Percentiles rank a stretch among this genome's conserved stretches.
Conservation (phyloP, 2,329 filamentous ascomycete genomes). For the Exserohilum turcica region DNA sequence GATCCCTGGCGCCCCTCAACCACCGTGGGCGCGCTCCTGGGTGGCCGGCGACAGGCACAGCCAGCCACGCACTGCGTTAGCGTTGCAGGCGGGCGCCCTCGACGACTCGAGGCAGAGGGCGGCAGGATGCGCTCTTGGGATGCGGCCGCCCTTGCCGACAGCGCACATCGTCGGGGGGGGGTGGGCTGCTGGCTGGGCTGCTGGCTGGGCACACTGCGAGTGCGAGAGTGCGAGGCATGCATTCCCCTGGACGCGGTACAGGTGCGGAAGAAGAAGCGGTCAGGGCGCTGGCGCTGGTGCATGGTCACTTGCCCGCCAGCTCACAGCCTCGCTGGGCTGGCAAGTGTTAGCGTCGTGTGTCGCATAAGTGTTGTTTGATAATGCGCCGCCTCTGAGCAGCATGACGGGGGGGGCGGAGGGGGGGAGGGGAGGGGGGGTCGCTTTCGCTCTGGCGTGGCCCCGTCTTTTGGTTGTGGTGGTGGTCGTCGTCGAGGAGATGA, state of each 20-base stretch:
- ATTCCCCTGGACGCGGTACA: conserved; percentile 32
- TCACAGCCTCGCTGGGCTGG: conserved; percentile 31
- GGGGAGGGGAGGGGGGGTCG: no score
- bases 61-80: conserved; percentile 11
- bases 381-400: conserved; percentile 24
- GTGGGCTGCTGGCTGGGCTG: conserved; percentile 3
- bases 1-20: conserved; percentile 11
- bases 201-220: conserved; percentile 5
- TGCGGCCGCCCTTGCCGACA: conserved; percentile 30
- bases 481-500: no score
- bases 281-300: conserved; percentile 21
- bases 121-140: conserved; percentile 13
- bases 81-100: conserved; percentile 8
- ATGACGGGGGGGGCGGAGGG: no score
- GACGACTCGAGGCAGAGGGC: conserved; percentile 2
- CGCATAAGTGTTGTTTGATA: conserved; percentile 35
- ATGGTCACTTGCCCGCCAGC: conserved; percentile 30
- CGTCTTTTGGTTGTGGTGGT: no score
- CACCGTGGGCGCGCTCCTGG: conserved; percentile 14
- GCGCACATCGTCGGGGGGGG: conserved; percentile 14
- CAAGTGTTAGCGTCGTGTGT: conserved; percentile 28
- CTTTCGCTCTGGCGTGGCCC: conserved; percentile 2
- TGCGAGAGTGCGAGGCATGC: conserved; percentile 22
- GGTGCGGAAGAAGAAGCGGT: conserved; percentile 30
- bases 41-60: conserved; percentile 15